phyloP scores from a whole-genome alignment of 768 basidiomycete genomes.

The Boletus subcaerulescens region DNA sequence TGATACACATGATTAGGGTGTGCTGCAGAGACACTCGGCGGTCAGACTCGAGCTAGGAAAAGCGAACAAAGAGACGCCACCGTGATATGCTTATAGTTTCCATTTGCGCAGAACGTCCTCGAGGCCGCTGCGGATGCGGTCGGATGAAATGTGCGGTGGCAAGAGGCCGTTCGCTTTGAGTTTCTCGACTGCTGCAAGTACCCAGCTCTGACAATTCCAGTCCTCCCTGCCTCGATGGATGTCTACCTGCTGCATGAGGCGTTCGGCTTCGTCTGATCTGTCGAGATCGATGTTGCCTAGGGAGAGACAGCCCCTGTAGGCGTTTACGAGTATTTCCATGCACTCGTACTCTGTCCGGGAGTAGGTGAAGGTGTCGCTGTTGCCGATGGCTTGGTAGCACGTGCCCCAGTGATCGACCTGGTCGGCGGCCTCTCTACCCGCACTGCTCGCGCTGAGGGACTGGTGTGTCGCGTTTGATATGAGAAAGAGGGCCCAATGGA shows the following conservation, averaged over 20 bases:
- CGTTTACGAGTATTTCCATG: conserved; percentile 30
- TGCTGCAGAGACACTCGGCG: neutral
- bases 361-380: conserved; percentile 28
- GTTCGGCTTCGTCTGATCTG: conserved; percentile 12
- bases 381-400: conserved; percentile 30
- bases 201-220: conserved; percentile 34
- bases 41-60: conserved; percentile 5
- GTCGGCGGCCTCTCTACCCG: conserved; percentile 21
- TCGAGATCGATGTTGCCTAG: conserved; percentile 19
- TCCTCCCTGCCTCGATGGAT: conserved; percentile 27
- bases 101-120: conserved; percentile 24
- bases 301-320: conserved; percentile 30
- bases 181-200: conserved; percentile 23
- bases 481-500: conserved; percentile 32
- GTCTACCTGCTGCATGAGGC: conserved; percentile 22
- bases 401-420: conserved; percentile 30
- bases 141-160: conserved; percentile 16
- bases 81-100: conserved; percentile 13
- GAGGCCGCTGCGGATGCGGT: conserved; percentile 19
- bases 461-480: conserved; percentile 21
- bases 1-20: neutral
- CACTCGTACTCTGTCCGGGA: conserved; percentile 26
- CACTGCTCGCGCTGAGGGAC: conserved; percentile 20
- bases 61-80: neutral
- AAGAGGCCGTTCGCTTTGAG: conserved; percentile 19